Conservation (phyloP, 176 grass and related monocot genomes). For the Oryza brachyantha region DNA sequence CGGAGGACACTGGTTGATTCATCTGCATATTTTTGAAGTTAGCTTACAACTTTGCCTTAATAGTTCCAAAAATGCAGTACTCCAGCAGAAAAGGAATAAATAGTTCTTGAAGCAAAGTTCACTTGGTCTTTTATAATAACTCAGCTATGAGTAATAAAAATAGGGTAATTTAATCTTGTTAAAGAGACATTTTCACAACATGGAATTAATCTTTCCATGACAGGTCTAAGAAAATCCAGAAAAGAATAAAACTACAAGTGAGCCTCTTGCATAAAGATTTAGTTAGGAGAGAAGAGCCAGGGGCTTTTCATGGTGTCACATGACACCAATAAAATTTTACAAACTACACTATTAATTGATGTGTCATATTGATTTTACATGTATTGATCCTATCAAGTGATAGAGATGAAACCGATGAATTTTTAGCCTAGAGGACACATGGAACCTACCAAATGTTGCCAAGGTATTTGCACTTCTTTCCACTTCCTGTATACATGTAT, state of each 20-base stretch:
- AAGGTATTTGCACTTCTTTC: constrained; percentile 79
- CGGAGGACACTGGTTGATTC: constrained; percentile 78
- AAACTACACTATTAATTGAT: too few species aligned
- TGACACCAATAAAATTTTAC: too few species aligned
- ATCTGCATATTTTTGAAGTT: constrained; percentile 46
- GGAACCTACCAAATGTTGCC: constrained; percentile 70
- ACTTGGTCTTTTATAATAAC: not conserved
- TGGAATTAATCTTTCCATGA: not conserved
- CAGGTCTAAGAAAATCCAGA: not conserved
- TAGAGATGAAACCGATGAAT: too few species aligned
- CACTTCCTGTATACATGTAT: constrained; percentile 34
- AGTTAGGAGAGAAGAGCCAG: too few species aligned
- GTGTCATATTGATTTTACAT: too few species aligned
- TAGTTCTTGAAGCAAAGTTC: not conserved
- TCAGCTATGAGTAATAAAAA: constrained; percentile 2
- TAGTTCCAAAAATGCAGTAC: not conserved
- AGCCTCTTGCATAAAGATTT: not conserved
- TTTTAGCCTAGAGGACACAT: too few species aligned
- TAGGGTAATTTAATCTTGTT: not conserved
- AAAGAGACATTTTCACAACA: not conserved
- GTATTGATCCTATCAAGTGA: too few species aligned
- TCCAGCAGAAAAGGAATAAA: not conserved
- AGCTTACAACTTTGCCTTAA: not conserved
- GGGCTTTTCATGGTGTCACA: too few species aligned
- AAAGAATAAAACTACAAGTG: not conserved